Conservation (phyloP, 2,329 filamentous ascomycete genomes). For the Fusarium miscanthi region DNA sequence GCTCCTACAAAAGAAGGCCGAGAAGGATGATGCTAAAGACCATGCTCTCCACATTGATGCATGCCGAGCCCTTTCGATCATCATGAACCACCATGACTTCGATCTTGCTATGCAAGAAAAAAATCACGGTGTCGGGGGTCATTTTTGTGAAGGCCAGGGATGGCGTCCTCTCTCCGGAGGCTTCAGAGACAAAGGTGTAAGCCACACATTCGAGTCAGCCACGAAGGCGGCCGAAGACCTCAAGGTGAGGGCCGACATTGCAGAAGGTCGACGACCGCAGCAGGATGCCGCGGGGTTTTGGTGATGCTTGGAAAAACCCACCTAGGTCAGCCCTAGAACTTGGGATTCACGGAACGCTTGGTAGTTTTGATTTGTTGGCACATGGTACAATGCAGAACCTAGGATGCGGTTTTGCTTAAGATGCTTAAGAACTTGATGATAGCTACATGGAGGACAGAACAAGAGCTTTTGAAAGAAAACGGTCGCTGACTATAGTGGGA, state of each 20-base stretch:
- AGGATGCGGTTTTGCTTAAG: not conserved
- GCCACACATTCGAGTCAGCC: conserved; percentile 11
- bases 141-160: not conserved
- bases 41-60: conserved; percentile 38
- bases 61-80: not conserved
- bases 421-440: not conserved
- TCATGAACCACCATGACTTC: not conserved
- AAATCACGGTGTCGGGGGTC: not conserved
- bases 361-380: not conserved
- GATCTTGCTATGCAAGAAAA: not conserved
- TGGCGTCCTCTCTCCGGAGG: not conserved
- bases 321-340: not conserved
- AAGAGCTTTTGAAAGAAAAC: not conserved
- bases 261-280: not conserved
- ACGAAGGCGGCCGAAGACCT: not conserved
- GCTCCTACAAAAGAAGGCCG: not conserved
- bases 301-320: not conserved
- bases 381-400: not conserved
- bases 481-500: not conserved
- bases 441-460: not conserved
- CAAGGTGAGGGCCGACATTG: not conserved
- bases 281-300: not conserved
- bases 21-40: not conserved
- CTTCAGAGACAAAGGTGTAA: not conserved
- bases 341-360: not conserved